phyloP scores from a whole-genome alignment of 164 flowering plant genomes.

The Protea cynaroides region DNA sequence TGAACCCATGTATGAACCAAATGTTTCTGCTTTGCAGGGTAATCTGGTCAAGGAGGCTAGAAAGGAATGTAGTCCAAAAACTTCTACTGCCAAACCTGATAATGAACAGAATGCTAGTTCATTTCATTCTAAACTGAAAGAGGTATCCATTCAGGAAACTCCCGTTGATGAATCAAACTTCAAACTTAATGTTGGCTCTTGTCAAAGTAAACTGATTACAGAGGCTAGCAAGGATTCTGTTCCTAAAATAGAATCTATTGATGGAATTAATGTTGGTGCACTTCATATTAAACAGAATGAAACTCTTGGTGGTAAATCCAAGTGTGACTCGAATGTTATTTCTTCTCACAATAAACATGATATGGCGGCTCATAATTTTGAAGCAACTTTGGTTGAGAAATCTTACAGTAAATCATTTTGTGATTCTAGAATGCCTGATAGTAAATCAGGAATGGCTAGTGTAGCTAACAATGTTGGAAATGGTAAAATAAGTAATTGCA shows the following conservation, averaged over 20 bases:
- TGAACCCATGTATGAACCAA: slow-evolving; percentile 3
- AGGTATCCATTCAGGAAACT: neutral
- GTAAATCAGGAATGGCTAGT: slow-evolving; percentile 2
- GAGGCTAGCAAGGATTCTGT: slow-evolving; percentile 27
- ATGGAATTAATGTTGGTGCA: slow-evolving; percentile 9
- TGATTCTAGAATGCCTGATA: slow-evolving; percentile 5
- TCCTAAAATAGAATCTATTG: slow-evolving; percentile 19
- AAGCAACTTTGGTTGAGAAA: slow-evolving; percentile 3
- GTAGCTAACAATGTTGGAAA: slow-evolving; percentile 1
- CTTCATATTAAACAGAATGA: neutral
- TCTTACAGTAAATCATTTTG: slow-evolving; percentile 3
- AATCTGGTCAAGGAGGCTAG: slow-evolving; percentile 13
- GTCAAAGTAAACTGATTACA: slow-evolving; percentile 9
- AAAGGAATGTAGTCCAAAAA: slow-evolving; percentile 30
- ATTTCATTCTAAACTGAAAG: neutral
- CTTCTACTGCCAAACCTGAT: slow-evolving; percentile 12
- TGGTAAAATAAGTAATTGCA: neutral
- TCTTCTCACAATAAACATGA: slow-evolving; percentile 12
- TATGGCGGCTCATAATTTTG: neutral
- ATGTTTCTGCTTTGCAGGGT: slow-evolving; percentile 7
- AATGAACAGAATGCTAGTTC: slow-evolving; percentile 8
- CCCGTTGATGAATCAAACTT: neutral
- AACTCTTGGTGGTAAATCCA: neutral
- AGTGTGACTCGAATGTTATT: slow-evolving; percentile 7
- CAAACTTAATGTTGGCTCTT: slow-evolving; percentile 10